These are phyloP conservation scores for Barnettozyma sucrosica DNA, from an alignment of 805 yeast genomes.

Conservation along the genomic window DNA sequence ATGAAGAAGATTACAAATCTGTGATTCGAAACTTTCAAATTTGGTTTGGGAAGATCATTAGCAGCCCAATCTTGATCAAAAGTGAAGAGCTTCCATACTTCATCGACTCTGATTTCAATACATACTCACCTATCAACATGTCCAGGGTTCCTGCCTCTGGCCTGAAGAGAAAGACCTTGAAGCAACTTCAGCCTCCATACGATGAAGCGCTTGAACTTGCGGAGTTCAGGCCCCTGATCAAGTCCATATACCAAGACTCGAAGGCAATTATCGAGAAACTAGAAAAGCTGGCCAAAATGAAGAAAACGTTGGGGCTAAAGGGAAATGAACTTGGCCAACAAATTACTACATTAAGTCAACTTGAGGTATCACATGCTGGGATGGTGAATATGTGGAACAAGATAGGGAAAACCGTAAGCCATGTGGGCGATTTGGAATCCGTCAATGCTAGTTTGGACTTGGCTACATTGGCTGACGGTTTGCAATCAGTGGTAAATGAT, in stretches of 20 bases:
- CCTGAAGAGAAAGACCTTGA: slow-evolving; percentile 77
- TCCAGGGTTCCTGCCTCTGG: slow-evolving; percentile 74
- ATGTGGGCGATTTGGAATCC: slow-evolving; percentile 72
- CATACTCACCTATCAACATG: slow-evolving; percentile 44
- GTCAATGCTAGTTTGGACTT: slow-evolving; percentile 64
- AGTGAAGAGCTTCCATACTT: slow-evolving; percentile 88
- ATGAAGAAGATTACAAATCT: slow-evolving; percentile 68
- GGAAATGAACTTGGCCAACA: slow-evolving; percentile 47
- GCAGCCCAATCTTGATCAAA: slow-evolving; percentile 73
- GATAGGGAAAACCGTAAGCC: slow-evolving; percentile 59
- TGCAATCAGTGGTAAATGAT: slow-evolving; percentile 60
- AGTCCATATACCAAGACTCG: slow-evolving; percentile 58
- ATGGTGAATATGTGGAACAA: slow-evolving; percentile 76
- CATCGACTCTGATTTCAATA: slow-evolving; percentile 67
- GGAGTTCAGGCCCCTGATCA: slow-evolving; percentile 80
- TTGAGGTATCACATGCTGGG: slow-evolving; percentile 57
- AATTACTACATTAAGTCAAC: slow-evolving; percentile 33
- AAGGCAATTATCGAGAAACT: slow-evolving; percentile 49
- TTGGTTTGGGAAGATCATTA: slow-evolving; percentile 76
- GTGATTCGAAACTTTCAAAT: slow-evolving; percentile 59
- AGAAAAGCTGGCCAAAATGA: slow-evolving; percentile 44
- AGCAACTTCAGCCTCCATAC: slow-evolving; percentile 87
- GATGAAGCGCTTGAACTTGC: slow-evolving; percentile 81
- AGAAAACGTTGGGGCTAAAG: slow-evolving; percentile 46
- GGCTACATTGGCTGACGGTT: slow-evolving; percentile 73